Evolutionary conservation across 176 grass and related monocot genomes (phyloP).

Genomic region (Raddia distichophylla): DNA sequence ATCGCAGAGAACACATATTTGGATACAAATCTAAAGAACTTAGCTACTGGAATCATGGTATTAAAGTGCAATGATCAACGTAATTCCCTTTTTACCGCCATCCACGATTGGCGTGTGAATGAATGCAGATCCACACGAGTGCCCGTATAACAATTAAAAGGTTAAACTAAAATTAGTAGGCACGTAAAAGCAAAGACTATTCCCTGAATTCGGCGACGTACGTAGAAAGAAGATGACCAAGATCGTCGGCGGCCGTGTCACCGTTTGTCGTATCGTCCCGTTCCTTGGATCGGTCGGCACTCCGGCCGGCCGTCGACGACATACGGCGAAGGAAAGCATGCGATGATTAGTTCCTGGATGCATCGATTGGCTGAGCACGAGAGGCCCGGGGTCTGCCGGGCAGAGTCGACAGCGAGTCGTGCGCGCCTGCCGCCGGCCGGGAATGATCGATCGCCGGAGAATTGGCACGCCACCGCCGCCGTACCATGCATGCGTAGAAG

Average conservation of each 20-base stretch:
- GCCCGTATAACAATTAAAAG: not conserved
- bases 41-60: too few species aligned
- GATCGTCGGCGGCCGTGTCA: not conserved
- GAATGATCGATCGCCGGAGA: constrained; percentile 34
- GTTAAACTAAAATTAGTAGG: not conserved
- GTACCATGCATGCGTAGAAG: not conserved
- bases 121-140: not conserved
- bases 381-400: not conserved
- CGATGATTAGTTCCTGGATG: constrained; percentile 19
- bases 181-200: not conserved
- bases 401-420: constrained; percentile 5
- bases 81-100: not conserved
- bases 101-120: not conserved
- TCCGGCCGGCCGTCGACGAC: not conserved
- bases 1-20: too few species aligned
- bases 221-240: not conserved
- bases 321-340: not conserved
- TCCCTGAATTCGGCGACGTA: not conserved
- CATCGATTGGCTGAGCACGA: not conserved
- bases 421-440: not conserved
- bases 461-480: not conserved
- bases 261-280: not conserved
- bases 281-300: not conserved
- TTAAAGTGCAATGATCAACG: too few species aligned
- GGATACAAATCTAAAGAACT: too few species aligned